Conservation (phyloP, 2,329 filamentous ascomycete species). For the Neofusicoccum sp. region DNA sequence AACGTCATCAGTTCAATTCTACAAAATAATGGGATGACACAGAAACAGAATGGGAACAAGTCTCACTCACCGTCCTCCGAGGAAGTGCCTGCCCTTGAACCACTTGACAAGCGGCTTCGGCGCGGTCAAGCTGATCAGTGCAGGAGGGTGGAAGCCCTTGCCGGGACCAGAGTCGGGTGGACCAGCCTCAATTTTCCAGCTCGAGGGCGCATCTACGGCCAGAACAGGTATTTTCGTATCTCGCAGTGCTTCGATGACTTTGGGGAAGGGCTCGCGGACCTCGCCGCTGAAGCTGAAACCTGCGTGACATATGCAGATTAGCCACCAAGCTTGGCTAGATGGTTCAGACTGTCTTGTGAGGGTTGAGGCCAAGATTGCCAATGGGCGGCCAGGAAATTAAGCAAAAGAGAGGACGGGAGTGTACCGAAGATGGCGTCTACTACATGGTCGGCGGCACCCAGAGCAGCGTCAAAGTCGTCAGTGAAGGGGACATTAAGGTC, state of each 20-base stretch:
- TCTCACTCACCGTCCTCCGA: constrained; percentile 70
- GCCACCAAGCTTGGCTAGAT: neutral
- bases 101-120: constrained; percentile 85
- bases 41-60: neutral
- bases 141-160: constrained; percentile 74
- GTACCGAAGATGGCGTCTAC: constrained; percentile 84
- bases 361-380: neutral
- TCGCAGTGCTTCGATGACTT: constrained; percentile 74
- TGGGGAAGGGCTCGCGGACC: constrained; percentile 86
- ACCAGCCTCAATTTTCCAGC: constrained; percentile 88
- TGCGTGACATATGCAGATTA: constrained; percentile 38
- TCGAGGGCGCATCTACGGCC: constrained; percentile 88
- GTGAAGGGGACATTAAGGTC: constrained; percentile 82
- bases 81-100: constrained; percentile 85
- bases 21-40: neutral
- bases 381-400: constrained; percentile 14
- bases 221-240: constrained; percentile 73
- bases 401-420: constrained; percentile 44
- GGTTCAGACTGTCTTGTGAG: neutral
- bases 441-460: constrained; percentile 72
- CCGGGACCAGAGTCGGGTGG: constrained; percentile 76
- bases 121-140: constrained; percentile 84
- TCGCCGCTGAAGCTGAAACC: constrained; percentile 89
- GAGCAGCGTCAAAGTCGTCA: constrained; percentile 69
- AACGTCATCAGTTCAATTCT: constrained; percentile 18